These are phyloP conservation scores for Calcarisporium arbuscula DNA, from an alignment of 2,329 filamentous ascomycete genomes.

Conservation along the genomic window DNA sequence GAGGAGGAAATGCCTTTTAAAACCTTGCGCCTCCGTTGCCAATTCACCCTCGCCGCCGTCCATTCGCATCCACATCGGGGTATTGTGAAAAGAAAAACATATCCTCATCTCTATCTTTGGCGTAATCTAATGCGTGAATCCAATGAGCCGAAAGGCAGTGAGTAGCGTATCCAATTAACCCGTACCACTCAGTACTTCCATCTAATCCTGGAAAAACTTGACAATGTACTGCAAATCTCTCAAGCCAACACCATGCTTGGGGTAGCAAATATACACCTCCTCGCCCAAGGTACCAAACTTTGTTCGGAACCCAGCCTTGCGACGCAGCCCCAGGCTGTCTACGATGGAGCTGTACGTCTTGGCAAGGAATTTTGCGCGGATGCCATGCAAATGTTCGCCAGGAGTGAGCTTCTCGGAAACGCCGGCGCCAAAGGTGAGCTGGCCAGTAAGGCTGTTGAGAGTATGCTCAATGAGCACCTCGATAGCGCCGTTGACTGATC, in stretches of 20 bases:
- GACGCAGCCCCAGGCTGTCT: slow-evolving; percentile 72
- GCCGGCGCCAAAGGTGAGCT: slow-evolving; percentile 82
- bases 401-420: slow-evolving; percentile 68
- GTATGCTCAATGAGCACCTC: slow-evolving; percentile 74
- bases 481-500: slow-evolving; percentile 78
- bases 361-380: slow-evolving; percentile 73
- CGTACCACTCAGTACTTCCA: too few relatives aligned
- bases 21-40: too few relatives aligned
- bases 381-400: slow-evolving; percentile 74
- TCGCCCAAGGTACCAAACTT: slow-evolving; percentile 85
- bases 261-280: slow-evolving; percentile 84
- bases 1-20: too few relatives aligned
- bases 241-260: slow-evolving; percentile 75
- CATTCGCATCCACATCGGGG: too few relatives aligned
- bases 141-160: too few relatives aligned
- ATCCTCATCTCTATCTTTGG: too few relatives aligned
- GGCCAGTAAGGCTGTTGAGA: slow-evolving; percentile 43
- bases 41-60: too few relatives aligned
- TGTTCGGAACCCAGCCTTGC: slow-evolving; percentile 83
- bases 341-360: slow-evolving; percentile 78
- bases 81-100: too few relatives aligned
- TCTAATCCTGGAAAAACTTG: slow-evolving; percentile 78
- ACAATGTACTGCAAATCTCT: slow-evolving; percentile 79
- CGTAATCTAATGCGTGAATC: too few relatives aligned
- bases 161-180: too few relatives aligned